These are phyloP conservation scores for Geopyxis carbonaria DNA, from an alignment of 495 filamentous ascomycete genomes.

Conservation along the genomic window DNA sequence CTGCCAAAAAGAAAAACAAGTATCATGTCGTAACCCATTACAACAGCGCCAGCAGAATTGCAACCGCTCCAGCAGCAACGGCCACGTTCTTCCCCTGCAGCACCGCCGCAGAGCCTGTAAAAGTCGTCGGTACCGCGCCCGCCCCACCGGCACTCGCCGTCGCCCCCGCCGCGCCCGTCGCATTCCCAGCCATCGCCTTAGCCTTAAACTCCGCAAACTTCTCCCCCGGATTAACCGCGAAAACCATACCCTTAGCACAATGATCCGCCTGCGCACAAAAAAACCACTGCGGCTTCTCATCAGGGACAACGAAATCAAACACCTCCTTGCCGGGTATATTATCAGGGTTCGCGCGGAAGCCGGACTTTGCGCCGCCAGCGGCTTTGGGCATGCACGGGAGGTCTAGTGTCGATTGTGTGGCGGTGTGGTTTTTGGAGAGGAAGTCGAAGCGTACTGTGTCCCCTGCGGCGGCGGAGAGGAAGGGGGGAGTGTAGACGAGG, in stretches of 20 bases:
- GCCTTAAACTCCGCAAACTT: constrained; percentile 29
- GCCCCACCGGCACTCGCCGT: too few species aligned
- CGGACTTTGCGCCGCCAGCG: constrained; percentile 44
- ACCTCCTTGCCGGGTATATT: constrained; percentile 31
- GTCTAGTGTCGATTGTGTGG: constrained; percentile 52
- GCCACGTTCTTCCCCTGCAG: too few species aligned
- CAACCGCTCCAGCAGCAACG: too few species aligned
- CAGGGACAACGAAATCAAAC: constrained; percentile 12
- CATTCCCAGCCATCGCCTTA: constrained; percentile 1
- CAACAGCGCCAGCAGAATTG: too few species aligned
- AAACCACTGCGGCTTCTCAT: constrained; percentile 33
- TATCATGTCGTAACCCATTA: too few species aligned
- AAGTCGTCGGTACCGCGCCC: too few species aligned
- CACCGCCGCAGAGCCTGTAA: too few species aligned
- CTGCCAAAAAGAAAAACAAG: too few species aligned
- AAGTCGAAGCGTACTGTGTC: constrained; percentile 60
- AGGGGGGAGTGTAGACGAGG: constrained; percentile 44
- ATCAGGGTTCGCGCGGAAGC: constrained; percentile 48
- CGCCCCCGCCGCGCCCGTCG: too few species aligned
- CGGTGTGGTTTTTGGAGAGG: constrained; percentile 49
- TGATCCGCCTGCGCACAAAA: constrained; percentile 42
- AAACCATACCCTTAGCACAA: constrained; percentile 51
- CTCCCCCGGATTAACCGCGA: constrained; percentile 57
- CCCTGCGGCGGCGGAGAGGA: constrained; percentile 37
- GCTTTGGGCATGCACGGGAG: constrained; percentile 45